Evolutionary conservation across 441 rosid genomes (phyloP).

Genomic region (Manihot esculenta): DNA sequence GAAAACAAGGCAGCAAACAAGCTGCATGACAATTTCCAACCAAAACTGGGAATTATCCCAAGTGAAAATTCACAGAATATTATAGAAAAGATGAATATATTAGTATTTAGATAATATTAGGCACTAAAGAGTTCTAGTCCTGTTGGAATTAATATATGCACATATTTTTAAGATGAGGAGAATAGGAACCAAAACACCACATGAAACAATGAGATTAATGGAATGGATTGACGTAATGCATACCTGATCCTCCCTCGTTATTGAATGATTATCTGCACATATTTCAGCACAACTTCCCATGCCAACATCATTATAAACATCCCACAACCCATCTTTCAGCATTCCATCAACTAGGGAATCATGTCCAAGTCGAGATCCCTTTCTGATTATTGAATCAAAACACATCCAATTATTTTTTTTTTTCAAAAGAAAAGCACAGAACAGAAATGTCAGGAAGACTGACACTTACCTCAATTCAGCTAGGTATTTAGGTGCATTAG

Average conservation of each 20-base stretch:
- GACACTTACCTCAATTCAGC: slow-evolving; percentile 78
- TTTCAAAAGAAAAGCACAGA: background rate
- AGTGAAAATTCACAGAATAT: background rate
- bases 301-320: slow-evolving; percentile 85
- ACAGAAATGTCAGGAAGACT: slow-evolving; percentile 4
- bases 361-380: slow-evolving; percentile 97
- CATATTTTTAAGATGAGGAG: background rate
- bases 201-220: slow-evolving; percentile 5
- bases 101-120: background rate
- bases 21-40: background rate
- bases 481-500: slow-evolving; percentile 86
- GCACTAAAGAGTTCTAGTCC: background rate
- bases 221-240: slow-evolving; percentile 2
- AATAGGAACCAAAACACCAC: background rate
- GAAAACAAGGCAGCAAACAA: background rate
- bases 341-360: slow-evolving; percentile 94
- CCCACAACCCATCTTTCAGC: slow-evolving; percentile 99
- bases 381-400: slow-evolving; percentile 27
- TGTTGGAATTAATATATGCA: no score
- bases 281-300: slow-evolving; percentile 98
- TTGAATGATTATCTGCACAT: slow-evolving; percentile 72
- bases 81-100: background rate
- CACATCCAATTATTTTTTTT: background rate
- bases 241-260: slow-evolving; percentile 93
- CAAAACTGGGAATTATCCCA: background rate